Evolutionary conservation across 148 eudicot species (phyloP), one percentile per base, ranked within the genome.

Genomic region (Silene latifolia): DNA sequence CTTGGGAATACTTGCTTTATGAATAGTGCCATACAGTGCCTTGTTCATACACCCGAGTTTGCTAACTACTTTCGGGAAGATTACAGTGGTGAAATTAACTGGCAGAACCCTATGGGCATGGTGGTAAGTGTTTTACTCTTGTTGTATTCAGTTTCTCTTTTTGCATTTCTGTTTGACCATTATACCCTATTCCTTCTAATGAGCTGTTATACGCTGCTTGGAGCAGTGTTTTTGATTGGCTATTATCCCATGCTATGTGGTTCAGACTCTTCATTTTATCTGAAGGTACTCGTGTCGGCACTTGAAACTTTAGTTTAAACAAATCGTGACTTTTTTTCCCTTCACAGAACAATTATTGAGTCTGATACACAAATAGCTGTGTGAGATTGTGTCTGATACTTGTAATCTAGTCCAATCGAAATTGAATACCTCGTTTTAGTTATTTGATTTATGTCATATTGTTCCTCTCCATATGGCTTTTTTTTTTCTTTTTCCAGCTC

Each of bases 11-110:
- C 98, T 44, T 95, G 98, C 85, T 95, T 86, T 76, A 95, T 95
- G 98, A 95, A 95, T 83, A 90, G 97, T 80, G 97, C 97, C 15
- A 92, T 95, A 79, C 98, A 95, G 77, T 95, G 97, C 80, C 97
- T 95, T 39, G 97, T 95, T 68, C 98, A 95, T 79, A 95, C 98
- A n/a, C 98, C 96, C 15, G 97, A 95, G 81, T 90, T 95, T 72
- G 89, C 98, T 54, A 84, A 78, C 69, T 95, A 90, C 85, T 95
- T 95, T 71, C 90, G 80, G 25, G 96, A 86, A 76, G 98, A 95
- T 90, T 95, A 90, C 77, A 90, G 82, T 77, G 84, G 87, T 69
- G 96, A 95, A 78, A 95, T 95, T 80, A 95, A 95, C 76, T 76
- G 88, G 86, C 88, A 89, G 80, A 95, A 95, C 63, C 98, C 97